A percentile compares a stretch with the other conserved stretches of the same genome.
Evolutionary conservation across 2,329 filamentous ascomycete genomes (phyloP).

Genomic region (Fusarium sp.): DNA sequence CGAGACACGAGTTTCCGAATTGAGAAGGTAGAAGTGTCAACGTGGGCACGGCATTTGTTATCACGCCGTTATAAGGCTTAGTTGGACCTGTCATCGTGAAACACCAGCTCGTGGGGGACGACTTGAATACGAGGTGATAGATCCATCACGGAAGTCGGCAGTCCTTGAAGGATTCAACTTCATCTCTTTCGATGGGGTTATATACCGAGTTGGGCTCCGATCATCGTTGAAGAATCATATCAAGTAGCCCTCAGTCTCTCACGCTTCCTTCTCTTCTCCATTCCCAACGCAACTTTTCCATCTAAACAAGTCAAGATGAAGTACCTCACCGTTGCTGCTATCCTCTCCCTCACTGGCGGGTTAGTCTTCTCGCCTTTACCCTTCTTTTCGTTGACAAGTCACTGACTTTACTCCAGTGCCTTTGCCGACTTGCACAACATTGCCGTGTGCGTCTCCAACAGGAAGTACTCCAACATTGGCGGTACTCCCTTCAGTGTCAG

Average conservation of each 20-base stretch:
- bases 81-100: not conserved
- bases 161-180: not conserved
- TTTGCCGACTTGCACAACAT: conserved; percentile 23
- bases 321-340: not conserved
- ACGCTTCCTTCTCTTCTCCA: not conserved
- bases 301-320: conserved; percentile 9
- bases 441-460: conserved; percentile 26
- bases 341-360: conserved; percentile 5
- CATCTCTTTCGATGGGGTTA: not conserved
- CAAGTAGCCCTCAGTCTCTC: not conserved
- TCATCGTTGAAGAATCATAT: not conserved
- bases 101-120: not conserved
- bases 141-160: not conserved
- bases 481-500: conserved; percentile 29
- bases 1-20: not conserved
- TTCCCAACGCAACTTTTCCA: not conserved
- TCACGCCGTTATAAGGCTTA: not conserved
- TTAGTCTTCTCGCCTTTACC: not conserved
- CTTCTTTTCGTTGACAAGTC: not conserved
- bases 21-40: conserved; percentile 1
- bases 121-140: conserved; percentile 3
- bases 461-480: not conserved
- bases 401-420: conserved; percentile 1
- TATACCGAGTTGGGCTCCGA: conserved; percentile 1
- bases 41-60: not conserved